Conservation (phyloP, 139 green algal species). For the Picochlorum sp. region DNA sequence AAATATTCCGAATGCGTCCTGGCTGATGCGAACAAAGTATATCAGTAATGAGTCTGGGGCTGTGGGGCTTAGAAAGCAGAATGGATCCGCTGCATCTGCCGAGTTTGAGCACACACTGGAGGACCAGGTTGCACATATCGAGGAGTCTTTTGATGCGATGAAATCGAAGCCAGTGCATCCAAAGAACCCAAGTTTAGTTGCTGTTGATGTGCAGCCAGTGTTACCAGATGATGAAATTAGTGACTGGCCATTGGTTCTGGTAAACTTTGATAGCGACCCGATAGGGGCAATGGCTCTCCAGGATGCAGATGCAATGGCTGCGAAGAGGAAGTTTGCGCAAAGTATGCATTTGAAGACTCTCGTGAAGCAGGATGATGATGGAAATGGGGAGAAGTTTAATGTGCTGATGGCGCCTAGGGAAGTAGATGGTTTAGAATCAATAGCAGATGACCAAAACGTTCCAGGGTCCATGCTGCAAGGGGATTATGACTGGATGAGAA, state of each 20-base stretch:
- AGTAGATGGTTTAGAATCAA: not conserved
- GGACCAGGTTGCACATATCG: constrained; percentile 27
- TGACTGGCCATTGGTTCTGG: constrained; percentile 29
- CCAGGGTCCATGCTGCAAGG: constrained; percentile 8
- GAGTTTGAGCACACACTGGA: constrained; percentile 2
- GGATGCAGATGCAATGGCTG: constrained; percentile 6
- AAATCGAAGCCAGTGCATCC: constrained; percentile 39
- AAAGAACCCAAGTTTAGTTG: constrained; percentile 36
- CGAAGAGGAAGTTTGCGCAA: not conserved
- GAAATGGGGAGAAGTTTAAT: constrained; percentile 21
- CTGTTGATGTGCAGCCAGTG: constrained; percentile 49
- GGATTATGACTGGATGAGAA: constrained; percentile 48
- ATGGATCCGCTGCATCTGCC: constrained; percentile 6
- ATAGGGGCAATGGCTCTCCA: constrained; percentile 21
- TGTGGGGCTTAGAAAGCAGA: not conserved
- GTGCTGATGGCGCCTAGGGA: constrained; percentile 30
- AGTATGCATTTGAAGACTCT: constrained; percentile 34
- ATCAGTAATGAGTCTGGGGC: constrained; percentile 32
- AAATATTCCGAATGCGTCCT: constrained; percentile 33
- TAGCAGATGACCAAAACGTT: constrained; percentile 1
- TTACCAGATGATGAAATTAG: constrained; percentile 28
- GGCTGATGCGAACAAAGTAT: constrained; percentile 63
- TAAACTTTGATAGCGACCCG: constrained; percentile 39
- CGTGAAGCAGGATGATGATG: constrained; percentile 3
- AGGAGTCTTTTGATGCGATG: constrained; percentile 54